These are phyloP conservation scores for Globisporangium barbulae DNA, from an alignment of 352 stramenopile genomes.

Conservation along the genomic window DNA sequence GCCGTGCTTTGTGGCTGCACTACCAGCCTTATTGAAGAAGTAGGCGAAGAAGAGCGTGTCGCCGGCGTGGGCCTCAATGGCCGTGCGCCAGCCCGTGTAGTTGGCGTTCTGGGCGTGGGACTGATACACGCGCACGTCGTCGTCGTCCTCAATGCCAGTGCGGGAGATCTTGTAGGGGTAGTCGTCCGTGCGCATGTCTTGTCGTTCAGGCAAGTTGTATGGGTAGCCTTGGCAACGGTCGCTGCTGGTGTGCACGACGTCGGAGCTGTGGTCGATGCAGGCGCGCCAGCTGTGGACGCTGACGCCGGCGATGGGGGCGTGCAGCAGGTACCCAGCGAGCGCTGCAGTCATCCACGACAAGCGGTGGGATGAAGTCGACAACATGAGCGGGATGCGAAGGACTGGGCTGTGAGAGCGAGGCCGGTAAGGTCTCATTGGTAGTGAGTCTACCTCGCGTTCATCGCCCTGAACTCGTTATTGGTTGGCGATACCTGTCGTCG, in stretches of 20 bases:
- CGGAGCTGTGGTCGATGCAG: constrained; percentile 7
- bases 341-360: not conserved
- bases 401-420: too few species aligned
- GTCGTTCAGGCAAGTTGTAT: constrained; percentile 58
- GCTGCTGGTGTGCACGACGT: constrained; percentile 41
- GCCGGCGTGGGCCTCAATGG: not conserved
- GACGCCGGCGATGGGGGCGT: too few species aligned
- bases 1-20: not conserved
- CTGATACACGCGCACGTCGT: not conserved
- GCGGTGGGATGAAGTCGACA: not conserved
- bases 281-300: not conserved
- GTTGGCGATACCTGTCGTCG: too few species aligned
- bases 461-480: too few species aligned
- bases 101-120: not conserved
- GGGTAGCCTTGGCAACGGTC: constrained; percentile 59
- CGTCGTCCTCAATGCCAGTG: not conserved
- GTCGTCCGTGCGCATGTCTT: constrained; percentile 33
- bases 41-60: constrained; percentile 1
- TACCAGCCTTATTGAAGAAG: not conserved
- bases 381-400: not conserved
- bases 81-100: constrained; percentile 1
- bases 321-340: not conserved
- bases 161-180: constrained; percentile 49
- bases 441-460: too few species aligned
- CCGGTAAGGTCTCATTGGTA: too few species aligned